Base-by-base conservation (phyloP, 225 moss, liverwort and hornwort species). In the Thuidium tamariscinum region DNA sequence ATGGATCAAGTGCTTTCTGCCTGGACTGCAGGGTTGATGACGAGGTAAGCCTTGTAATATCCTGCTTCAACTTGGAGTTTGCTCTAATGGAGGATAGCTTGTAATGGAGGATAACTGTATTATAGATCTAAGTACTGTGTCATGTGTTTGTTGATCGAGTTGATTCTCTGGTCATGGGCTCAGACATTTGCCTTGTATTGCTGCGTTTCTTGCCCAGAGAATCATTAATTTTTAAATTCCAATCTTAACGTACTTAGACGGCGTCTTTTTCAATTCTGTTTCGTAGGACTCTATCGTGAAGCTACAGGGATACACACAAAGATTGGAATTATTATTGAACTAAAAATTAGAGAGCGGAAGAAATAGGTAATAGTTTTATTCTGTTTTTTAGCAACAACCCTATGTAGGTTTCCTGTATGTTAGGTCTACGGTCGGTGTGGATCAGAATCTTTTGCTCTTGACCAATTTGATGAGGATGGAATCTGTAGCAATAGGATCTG, bases 1-100 rank as follows among this genome's bases (percentile, higher is more conserved):
- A 49, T 39, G 74, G 76, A 86, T 56, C 23, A 34, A 88, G 92
- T 91, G 91, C 91, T 87, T 85, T 23, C 36, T 83, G 62, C 88
- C 91, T 89, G 89, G 91, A 87, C 85, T 92, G 91, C 78, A 92
- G 89, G 85, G 88, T 91, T 70, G 68, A 48, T 42, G 27, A 61
- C 74, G 62, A 89, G 89, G 91, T 85, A 88, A 85, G 83, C 59
- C 65, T 56, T 79, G 66, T 80, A 60, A 70, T 77, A 61, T 74
- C 54, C 71, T 77, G 41, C 79, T 73, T 76, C 49, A 68, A 55
- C 85, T 66, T 82, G 73, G 82, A 21, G 32, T 62, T 77, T 21
- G 5, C 61, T 79, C 7, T 46, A 69, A n/a, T 80, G 87, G 63
- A 84, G n/a, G n/a, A n/a, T n/a, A n/a, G 73, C 55, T 85, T 85